A percentile compares a stretch with the other conserved stretches of the same genome.
Conservation (phyloP, 2,329 filamentous ascomycete genomes). For the Trichoderma koningii region DNA sequence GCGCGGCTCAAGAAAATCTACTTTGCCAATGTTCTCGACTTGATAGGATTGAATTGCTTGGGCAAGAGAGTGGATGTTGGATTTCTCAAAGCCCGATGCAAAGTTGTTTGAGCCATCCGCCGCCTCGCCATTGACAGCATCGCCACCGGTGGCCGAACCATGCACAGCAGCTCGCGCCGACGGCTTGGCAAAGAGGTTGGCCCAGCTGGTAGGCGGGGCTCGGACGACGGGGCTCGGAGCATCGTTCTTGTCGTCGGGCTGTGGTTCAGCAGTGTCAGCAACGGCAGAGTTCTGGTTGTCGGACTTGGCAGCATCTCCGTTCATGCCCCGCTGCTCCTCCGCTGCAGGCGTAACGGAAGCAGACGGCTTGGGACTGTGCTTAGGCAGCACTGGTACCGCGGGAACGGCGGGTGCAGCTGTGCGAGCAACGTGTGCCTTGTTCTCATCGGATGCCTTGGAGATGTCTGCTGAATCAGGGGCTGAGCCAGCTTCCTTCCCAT, state of each 20-base stretch:
- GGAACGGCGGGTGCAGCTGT: constrained; percentile 46
- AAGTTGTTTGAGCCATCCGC: constrained; percentile 31
- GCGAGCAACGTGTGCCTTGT: constrained; percentile 34
- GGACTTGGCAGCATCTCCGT: constrained; percentile 29
- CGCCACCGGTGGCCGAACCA: constrained; percentile 28
- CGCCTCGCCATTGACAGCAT: constrained; percentile 34
- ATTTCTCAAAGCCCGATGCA: constrained; percentile 45
- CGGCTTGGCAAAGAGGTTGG: constrained; percentile 44
- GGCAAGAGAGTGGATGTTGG: constrained; percentile 62
- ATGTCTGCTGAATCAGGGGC: constrained; percentile 20
- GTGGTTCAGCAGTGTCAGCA: background rate
- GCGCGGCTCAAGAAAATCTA: constrained; percentile 86
- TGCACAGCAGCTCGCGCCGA: constrained; percentile 31
- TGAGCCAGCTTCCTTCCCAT: background rate
- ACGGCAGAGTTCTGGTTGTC: constrained; percentile 25
- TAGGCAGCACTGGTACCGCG: constrained; percentile 52
- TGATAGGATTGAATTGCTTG: constrained; percentile 77
- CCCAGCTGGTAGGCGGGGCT: constrained; percentile 44
- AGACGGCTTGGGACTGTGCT: constrained; percentile 37
- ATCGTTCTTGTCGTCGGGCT: constrained; percentile 25
- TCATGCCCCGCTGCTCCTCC: constrained; percentile 4
- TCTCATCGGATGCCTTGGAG: constrained; percentile 29
- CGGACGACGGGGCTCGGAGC: constrained; percentile 35
- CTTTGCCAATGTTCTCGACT: constrained; percentile 64
- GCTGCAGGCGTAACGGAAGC: constrained; percentile 30